Base-by-base conservation (phyloP, 768 basidiomycete species). In the Mycena filopes region DNA sequence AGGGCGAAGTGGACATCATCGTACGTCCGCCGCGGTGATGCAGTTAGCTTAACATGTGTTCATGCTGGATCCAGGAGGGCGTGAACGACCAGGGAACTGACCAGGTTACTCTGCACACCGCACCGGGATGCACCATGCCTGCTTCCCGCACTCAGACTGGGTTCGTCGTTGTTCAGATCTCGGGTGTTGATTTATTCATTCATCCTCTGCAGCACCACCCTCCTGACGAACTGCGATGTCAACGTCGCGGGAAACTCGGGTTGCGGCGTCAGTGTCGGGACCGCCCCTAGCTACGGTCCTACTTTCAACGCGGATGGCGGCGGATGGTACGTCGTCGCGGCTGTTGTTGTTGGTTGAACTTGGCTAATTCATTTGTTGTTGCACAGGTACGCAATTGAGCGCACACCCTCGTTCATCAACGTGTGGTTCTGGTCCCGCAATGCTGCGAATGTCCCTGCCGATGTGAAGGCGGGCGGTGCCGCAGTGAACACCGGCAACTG, bases 361-460 rank as follows among this genome's bases (percentile, higher is more conserved):
- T 42, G 16, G 20, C 50, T 50, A 55, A 25, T 67, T 36, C 36
- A 36, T 36, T 36, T 12, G 13, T 10, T 51, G 48, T 28, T 31
- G 31, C 33, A 15, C 58, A 89, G 86, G 84, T 90, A 85, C 71
- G 91, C 87, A 0, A 79, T 90, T 54, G 89, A 91, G 72, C 83
- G 90, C 41, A 86, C 86, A 0, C 70, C 75, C 21, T 70, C 69
- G 18, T 84, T 80, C 71, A 87, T 93, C 67, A 87, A 87, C 55
- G 80, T 92, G 33, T 93, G 88, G 86, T 92, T 91, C 79, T 94
- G 91, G 90, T 74, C 85, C 0, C 81, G 91, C 28, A 82, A 82
- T 67, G 82, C 75, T 49, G 75, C 71, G 3, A 73, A 68, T 31
- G 82, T 87, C 28, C 89, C 88, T 2, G 54, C 71, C 11, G 87